phyloP scores from a whole-genome alignment of 305 asterid species.

The Solanum aculeatissimum region DNA sequence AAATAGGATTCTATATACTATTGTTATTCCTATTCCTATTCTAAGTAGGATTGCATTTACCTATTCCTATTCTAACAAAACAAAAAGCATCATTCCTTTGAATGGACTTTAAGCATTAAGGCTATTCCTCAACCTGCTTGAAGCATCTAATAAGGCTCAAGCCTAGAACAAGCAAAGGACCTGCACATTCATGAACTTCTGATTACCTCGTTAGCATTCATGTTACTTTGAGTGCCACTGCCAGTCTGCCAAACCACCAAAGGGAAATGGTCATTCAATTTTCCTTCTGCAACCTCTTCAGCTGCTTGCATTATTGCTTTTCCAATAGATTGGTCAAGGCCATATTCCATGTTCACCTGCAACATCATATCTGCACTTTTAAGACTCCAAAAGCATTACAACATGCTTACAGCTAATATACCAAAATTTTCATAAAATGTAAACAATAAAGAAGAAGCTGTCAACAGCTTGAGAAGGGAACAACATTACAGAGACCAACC shows the following conservation, averaged over 20 bases:
- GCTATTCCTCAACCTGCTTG: neutral
- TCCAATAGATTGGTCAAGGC: constrained; percentile 86
- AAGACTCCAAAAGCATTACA: neutral
- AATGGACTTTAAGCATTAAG: neutral
- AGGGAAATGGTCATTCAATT: constrained; percentile 86
- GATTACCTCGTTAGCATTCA: constrained; percentile 96
- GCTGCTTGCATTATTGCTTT: constrained; percentile 97
- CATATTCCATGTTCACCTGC: constrained; percentile 90
- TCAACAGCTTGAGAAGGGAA: neutral
- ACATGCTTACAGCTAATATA: neutral
- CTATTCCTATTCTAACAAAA: no score
- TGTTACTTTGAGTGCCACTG: constrained; percentile 97
- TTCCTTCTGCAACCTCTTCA: constrained; percentile 94
- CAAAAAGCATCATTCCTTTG: neutral
- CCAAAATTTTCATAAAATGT: neutral
- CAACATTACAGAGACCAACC: constrained; percentile 25
- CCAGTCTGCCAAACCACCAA: constrained; percentile 99
- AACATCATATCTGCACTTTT: neutral
- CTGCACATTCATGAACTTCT: constrained; percentile 1
- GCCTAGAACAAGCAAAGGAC: neutral
- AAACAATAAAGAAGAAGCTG: neutral
- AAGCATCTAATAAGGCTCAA: neutral
- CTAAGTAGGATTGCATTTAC: no score
- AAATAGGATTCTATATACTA: no score
- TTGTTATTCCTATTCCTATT: no score